A percentile compares a stretch with the other conserved stretches of the same genome.
Evolutionary conservation across 495 filamentous ascomycete genomes (phyloP).

Genomic region (Tuber calosporum): DNA sequence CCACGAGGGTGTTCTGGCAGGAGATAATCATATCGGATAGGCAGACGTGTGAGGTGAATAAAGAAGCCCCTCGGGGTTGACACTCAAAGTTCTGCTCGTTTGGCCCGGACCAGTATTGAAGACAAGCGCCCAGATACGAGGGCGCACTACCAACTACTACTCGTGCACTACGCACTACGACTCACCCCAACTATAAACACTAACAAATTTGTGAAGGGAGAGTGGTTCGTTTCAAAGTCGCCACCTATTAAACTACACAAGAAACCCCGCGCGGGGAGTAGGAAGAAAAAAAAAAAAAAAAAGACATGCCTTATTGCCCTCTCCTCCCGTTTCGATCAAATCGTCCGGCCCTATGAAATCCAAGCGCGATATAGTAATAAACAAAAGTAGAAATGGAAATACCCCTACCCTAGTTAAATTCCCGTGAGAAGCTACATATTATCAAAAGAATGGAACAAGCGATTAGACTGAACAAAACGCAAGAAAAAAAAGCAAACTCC

Average conservation of each 20-base stretch:
- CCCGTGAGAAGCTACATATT: background rate
- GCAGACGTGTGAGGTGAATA: too few species aligned
- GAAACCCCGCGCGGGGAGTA: background rate
- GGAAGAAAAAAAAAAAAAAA: background rate
- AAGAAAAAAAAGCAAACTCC: background rate
- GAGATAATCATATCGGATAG: too few species aligned
- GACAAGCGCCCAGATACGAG: too few species aligned
- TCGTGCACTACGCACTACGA: too few species aligned
- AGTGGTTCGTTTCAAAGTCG: background rate
- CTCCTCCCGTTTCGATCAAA: background rate
- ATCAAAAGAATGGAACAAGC: background rate
- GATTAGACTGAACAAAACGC: background rate
- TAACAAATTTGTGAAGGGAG: background rate
- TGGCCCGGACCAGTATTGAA: too few species aligned
- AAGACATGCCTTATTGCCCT: background rate
- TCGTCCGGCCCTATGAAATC: background rate
- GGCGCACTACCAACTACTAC: too few species aligned
- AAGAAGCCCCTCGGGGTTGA: too few species aligned
- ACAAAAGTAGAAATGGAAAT: background rate
- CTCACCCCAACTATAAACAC: background rate
- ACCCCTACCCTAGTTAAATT: background rate
- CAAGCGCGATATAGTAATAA: background rate
- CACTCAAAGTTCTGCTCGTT: too few species aligned
- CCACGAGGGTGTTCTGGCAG: too few species aligned
- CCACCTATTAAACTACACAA: background rate